Conservation (phyloP, 108 stramenopile genomes). For the Seminavis robusta region DNA sequence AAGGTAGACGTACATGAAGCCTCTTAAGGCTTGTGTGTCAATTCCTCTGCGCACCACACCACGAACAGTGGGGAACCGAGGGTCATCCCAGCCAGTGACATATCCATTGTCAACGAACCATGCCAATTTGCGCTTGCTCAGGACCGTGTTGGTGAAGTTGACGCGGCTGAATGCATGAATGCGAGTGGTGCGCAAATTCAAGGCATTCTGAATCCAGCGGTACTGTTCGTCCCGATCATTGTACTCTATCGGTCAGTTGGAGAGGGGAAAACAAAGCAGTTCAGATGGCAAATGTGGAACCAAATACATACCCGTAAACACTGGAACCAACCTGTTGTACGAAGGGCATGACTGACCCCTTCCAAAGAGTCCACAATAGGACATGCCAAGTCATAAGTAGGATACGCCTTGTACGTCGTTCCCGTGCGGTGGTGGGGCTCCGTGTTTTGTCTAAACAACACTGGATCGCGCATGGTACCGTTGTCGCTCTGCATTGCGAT, state of each 20-base stretch:
- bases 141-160: conserved; percentile 95
- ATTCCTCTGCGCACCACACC: conserved; percentile 94
- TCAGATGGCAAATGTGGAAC: too few species aligned
- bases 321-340: too few species aligned
- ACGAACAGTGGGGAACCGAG: conserved; percentile 97
- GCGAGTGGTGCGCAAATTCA: conserved; percentile 85
- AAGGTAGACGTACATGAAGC: conserved; percentile 92
- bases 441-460: conserved; percentile 92
- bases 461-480: conserved; percentile 98
- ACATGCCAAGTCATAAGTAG: conserved; percentile 99
- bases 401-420: conserved; percentile 97
- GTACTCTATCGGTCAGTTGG: too few species aligned
- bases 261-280: too few species aligned
- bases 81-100: conserved; percentile 98
- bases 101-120: conserved; percentile 97
- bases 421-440: conserved; percentile 96
- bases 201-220: conserved; percentile 81
- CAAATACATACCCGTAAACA: too few species aligned
- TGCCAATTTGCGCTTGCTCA: conserved; percentile 96
- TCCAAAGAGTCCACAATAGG: conserved; percentile 99
- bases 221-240: conserved; percentile 97
- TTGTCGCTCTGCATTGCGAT: conserved; percentile 94
- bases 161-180: conserved; percentile 96
- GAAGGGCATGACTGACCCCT: conserved; percentile 97
- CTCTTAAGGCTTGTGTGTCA: conserved; percentile 77